Percentiles rank a stretch among this genome's conserved stretches.
Conservation (phyloP, 257 asterid genomes). For the Solanum paucissectum region DNA sequence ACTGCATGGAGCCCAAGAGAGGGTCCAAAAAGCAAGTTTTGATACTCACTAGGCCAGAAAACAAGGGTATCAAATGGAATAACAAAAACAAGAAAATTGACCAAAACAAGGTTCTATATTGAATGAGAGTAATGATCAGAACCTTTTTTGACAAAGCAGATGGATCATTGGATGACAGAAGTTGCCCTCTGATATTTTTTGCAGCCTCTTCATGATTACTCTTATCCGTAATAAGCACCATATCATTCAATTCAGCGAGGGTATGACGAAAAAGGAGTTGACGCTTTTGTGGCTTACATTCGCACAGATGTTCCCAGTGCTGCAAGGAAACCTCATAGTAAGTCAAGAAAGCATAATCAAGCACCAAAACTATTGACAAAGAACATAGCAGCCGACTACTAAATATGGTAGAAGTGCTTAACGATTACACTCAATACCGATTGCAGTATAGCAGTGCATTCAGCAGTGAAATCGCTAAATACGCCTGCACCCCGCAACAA, state of each 20-base stretch:
- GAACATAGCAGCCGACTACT: neutral
- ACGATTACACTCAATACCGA: neutral
- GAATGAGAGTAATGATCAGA: neutral
- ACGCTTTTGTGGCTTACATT: constrained; percentile 66
- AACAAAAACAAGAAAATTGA: neutral
- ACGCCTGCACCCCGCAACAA: neutral
- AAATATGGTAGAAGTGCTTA: neutral
- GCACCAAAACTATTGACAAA: neutral
- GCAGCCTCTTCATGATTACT: constrained; percentile 25
- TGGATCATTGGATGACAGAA: constrained; percentile 21
- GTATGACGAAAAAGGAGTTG: constrained; percentile 73
- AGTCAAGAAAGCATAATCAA: neutral
- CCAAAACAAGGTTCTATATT: neutral
- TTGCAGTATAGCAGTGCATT: neutral
- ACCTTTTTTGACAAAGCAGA: constrained; percentile 67
- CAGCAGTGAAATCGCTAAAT: neutral
- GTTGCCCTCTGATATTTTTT: constrained; percentile 23
- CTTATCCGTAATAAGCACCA: constrained; percentile 42
- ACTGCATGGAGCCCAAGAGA: neutral
- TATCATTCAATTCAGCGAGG: constrained; percentile 61
- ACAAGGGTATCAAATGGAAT: neutral
- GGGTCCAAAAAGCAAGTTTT: neutral
- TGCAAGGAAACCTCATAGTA: constrained; percentile 23
- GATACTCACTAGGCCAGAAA: neutral
- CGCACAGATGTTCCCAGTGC: constrained; percentile 95